Percentiles rank a stretch among this genome's conserved stretches.
These are phyloP conservation scores for Cercospora sesami DNA, from an alignment of 2,329 filamentous ascomycete genomes.

Conservation along the genomic window DNA sequence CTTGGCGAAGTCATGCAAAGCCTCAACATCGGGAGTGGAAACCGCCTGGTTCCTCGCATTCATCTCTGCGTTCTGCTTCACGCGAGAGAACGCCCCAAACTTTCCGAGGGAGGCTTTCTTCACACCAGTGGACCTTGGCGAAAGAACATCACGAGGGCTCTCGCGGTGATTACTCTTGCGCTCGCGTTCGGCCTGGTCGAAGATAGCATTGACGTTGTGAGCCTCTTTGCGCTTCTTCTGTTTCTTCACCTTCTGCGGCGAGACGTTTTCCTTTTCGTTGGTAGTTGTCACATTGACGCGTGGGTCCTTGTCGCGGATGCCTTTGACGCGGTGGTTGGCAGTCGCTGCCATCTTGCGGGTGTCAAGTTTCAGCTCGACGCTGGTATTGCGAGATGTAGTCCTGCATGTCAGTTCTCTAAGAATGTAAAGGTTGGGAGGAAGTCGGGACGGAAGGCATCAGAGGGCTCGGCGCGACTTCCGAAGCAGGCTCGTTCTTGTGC, in stretches of 20 bases:
- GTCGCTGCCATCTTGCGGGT: neutral
- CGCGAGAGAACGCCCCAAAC: constrained; percentile 14
- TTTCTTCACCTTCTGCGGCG: constrained; percentile 11
- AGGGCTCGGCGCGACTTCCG: neutral
- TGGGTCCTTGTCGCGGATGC: neutral
- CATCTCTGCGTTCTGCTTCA: constrained; percentile 2
- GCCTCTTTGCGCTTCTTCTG: constrained; percentile 19
- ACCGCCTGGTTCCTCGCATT: constrained; percentile 17
- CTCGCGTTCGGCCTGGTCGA: constrained; percentile 12
- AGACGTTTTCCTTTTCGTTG: constrained; percentile 20
- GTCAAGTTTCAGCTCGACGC: neutral
- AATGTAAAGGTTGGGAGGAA: constrained; percentile 2
- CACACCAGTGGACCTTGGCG: constrained; percentile 17
- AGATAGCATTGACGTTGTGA: constrained; percentile 21
- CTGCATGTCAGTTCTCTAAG: neutral
- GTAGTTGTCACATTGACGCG: neutral
- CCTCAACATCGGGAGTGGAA: neutral
- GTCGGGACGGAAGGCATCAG: neutral
- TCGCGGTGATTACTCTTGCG: neutral
- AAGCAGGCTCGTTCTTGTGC: neutral
- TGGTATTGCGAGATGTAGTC: neutral
- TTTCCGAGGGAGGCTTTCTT: constrained; percentile 11
- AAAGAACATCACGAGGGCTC: constrained; percentile 5
- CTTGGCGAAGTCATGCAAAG: neutral
- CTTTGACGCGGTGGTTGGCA: neutral